Base-by-base conservation (phyloP, 1,284 basidiomycete species). In the Fomes fomentarius region DNA sequence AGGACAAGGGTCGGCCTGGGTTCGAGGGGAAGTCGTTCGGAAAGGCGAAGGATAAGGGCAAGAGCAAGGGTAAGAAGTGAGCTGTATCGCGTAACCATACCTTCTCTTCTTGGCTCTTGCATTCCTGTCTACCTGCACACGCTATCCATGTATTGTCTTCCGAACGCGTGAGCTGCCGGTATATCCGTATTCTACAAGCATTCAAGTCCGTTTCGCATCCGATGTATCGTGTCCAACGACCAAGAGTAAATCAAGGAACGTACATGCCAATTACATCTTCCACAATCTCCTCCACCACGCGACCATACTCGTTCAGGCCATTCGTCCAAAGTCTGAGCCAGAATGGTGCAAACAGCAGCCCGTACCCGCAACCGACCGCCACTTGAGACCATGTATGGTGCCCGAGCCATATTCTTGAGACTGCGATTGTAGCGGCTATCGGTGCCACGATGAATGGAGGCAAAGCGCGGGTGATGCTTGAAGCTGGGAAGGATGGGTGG, bases 321-420 rank as follows among this genome's bases (percentile, higher is more conserved):
- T 54, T 54, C 25, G 62, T 66, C 89, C 89, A 91, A n/a, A 84
- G 43, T 28, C 56, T 65, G 61, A 87, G 89, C 87, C 89, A 92
- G 4, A 76, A 47, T 0, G 70, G 63, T 7, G 87, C 84, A 62
- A 84, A 81, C 1, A 70, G 65, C 2, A 80, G 62, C 0, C 93
- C 93, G 47, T 84, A 84, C 0, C 70, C 63, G 31, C 74, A 77
- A 0, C 93, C 93, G n/a, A 76, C 91, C 5, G 75, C 64, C 7
- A 94, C 87, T 63, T 95, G 93, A 0, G 76, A 71, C 75, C 77
- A 80, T 1, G 90, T 93, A 71, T 96, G 93, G 67, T 94, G 87
- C 0, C 91, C 90, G 19, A 95, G 76, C 83, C 85, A 85, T 37
- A 93, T 80, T 41, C 93, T 76, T 19, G 89, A 93, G 61, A 82